phyloP scores from a whole-genome alignment of 2,329 filamentous ascomycete genomes.

The Periconia macrospinosa region DNA sequence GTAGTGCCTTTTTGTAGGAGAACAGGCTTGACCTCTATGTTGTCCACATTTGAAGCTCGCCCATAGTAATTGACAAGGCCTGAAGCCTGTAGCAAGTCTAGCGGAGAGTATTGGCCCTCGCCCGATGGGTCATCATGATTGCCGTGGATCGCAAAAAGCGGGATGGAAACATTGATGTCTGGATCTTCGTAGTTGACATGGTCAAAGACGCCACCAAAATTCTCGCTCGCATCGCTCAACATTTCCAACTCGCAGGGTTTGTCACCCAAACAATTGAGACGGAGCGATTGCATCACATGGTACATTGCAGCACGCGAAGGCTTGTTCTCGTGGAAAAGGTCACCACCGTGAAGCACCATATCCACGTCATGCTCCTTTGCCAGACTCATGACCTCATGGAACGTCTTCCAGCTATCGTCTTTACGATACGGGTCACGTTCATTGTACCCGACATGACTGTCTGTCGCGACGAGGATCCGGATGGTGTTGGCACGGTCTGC shows the following conservation, averaged over 20 bases:
- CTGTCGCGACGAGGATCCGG: slow-evolving; percentile 88
- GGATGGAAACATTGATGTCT: slow-evolving; percentile 95
- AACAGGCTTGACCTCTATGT: slow-evolving; percentile 88
- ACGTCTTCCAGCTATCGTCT: slow-evolving; percentile 94
- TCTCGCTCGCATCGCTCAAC: slow-evolving; percentile 87
- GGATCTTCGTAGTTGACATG: slow-evolving; percentile 98
- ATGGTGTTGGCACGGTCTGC: slow-evolving; percentile 74
- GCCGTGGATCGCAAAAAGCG: slow-evolving; percentile 96
- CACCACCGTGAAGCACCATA: slow-evolving; percentile 93
- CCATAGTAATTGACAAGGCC: slow-evolving; percentile 97
- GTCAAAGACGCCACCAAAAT: slow-evolving; percentile 84
- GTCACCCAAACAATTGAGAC: slow-evolving; percentile 91
- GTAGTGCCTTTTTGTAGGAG: slow-evolving; percentile 91
- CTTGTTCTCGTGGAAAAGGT: slow-evolving; percentile 98
- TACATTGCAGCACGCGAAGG: slow-evolving; percentile 95
- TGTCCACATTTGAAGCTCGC: slow-evolving; percentile 86
- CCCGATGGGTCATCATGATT: slow-evolving; percentile 99
- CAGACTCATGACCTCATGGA: slow-evolving; percentile 91
- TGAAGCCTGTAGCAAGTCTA: slow-evolving; percentile 88
- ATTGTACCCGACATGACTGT: slow-evolving; percentile 97
- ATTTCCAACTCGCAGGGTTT: slow-evolving; percentile 96
- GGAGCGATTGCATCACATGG: slow-evolving; percentile 92
- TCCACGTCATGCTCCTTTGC: slow-evolving; percentile 89
- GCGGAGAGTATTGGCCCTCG: slow-evolving; percentile 85
- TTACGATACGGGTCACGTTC: slow-evolving; percentile 93